A percentile compares a stretch with the other conserved stretches of the same genome.
These are phyloP conservation scores for Penicillium malachiteum DNA, from an alignment of 495 filamentous ascomycete species.

Conservation along the genomic window DNA sequence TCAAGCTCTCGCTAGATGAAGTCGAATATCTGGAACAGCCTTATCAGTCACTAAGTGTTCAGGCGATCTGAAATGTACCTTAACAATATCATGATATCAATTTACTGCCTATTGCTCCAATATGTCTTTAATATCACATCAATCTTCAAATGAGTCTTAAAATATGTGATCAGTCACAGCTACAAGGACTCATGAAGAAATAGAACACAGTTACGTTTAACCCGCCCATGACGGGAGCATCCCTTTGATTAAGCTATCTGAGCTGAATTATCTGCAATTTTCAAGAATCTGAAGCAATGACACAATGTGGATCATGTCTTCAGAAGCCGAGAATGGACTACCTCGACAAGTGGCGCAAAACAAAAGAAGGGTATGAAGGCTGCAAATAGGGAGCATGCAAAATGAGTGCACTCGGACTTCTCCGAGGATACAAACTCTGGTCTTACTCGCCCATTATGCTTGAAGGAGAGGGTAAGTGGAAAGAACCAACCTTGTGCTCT, in stretches of 20 bases:
- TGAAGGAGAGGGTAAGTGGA: slow-evolving; percentile 26
- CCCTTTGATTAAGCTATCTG: slow-evolving; percentile 21
- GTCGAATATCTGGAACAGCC: slow-evolving; percentile 58
- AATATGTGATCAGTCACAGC: too few species aligned
- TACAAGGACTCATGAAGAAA: neutral
- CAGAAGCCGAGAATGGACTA: slow-evolving; percentile 7
- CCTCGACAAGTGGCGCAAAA: slow-evolving; percentile 9
- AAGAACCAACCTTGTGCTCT: slow-evolving; percentile 42
- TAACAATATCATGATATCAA: too few species aligned
- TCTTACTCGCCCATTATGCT: slow-evolving; percentile 15
- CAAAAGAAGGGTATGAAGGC: slow-evolving; percentile 14
- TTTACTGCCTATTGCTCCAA: too few species aligned
- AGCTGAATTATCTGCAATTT: slow-evolving; percentile 26
- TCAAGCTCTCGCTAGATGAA: slow-evolving; percentile 55
- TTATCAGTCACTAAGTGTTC: slow-evolving; percentile 43
- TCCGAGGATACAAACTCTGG: slow-evolving; percentile 9
- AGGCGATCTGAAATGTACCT: slow-evolving; percentile 11
- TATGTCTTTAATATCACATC: too few species aligned
- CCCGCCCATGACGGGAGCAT: slow-evolving; percentile 10
- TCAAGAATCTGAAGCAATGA: slow-evolving; percentile 22
- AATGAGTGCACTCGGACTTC: slow-evolving; percentile 11
- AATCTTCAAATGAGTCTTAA: too few species aligned
- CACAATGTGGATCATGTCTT: slow-evolving; percentile 25
- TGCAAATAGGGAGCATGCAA: slow-evolving; percentile 1
- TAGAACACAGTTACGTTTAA: slow-evolving; percentile 2